Conservation (phyloP, 179 eudicot species). For the Patellifolia procumbens region DNA sequence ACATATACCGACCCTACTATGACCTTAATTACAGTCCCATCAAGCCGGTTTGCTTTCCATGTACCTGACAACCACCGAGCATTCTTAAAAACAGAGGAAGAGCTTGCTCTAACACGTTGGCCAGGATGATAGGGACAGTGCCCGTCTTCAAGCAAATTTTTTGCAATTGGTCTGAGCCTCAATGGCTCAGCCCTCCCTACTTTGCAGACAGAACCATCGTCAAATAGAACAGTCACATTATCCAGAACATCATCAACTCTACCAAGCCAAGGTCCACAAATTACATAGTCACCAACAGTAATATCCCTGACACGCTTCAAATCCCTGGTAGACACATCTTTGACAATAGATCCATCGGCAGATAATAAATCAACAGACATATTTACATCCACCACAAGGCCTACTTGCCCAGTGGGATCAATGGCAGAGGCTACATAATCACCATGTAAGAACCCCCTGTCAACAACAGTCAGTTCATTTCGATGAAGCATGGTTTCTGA, state of each 20-base stretch:
- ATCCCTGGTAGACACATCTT: conserved; percentile 59
- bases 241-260: conserved; percentile 90
- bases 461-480: conserved; percentile 65
- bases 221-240: conserved; percentile 79
- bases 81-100: conserved; percentile 84
- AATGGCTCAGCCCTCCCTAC: conserved; percentile 83
- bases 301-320: conserved; percentile 81
- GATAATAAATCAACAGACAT: conserved; percentile 69
- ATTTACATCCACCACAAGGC: conserved; percentile 76
- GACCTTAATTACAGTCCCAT: conserved; percentile 88
- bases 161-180: conserved; percentile 75
- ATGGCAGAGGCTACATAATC: conserved; percentile 87
- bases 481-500: conserved; percentile 61
- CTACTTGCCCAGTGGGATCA: conserved; percentile 91
- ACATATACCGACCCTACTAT: conserved; percentile 78
- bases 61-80: conserved; percentile 81
- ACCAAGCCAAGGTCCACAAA: conserved; percentile 94
- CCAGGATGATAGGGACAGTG: conserved; percentile 95
- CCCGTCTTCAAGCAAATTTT: conserved; percentile 75
- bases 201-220: conserved; percentile 93
- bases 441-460: conserved; percentile 86
- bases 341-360: conserved; percentile 56
- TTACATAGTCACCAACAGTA: conserved; percentile 82
- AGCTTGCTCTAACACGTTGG: conserved; percentile 81
- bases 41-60: conserved; percentile 78